Conservation (phyloP, 1,139 yeast genomes). For the Yamadazyma siamensis region DNA sequence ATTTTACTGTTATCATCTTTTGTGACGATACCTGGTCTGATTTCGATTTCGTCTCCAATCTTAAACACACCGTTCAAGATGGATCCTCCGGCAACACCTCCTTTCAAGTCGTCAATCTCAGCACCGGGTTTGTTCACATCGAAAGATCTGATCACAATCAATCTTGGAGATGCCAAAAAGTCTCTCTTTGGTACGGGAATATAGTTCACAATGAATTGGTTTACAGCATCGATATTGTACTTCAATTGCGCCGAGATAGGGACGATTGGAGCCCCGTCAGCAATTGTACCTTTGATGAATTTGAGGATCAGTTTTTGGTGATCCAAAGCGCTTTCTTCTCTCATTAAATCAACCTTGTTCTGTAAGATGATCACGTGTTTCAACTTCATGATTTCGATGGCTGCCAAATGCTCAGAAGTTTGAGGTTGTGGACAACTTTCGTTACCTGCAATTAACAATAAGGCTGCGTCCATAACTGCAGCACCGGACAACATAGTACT, state of each 20-base stretch:
- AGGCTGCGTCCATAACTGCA: slow-evolving; percentile 99
- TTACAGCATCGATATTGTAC: slow-evolving; percentile 97
- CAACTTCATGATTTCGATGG: slow-evolving; percentile 98
- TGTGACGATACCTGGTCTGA: slow-evolving; percentile 97
- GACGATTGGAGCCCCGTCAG: slow-evolving; percentile 98
- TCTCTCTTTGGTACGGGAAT: slow-evolving; percentile 97
- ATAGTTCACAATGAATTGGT: slow-evolving; percentile 90
- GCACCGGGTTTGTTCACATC: slow-evolving; percentile 99
- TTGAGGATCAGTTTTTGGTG: slow-evolving; percentile 90
- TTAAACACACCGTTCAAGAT: slow-evolving; percentile 95
- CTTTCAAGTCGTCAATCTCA: slow-evolving; percentile 93
- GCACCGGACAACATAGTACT: slow-evolving; percentile 99
- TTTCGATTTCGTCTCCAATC: slow-evolving; percentile 97
- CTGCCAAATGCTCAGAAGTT: slow-evolving; percentile 98
- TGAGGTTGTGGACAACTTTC: slow-evolving; percentile 99
- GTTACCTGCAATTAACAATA: slow-evolving; percentile 93
- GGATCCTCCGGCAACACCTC: slow-evolving; percentile 99
- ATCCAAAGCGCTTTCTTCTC: slow-evolving; percentile 93
- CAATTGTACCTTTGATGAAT: slow-evolving; percentile 96
- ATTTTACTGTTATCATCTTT: slow-evolving; percentile 91
- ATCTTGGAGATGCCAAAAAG: slow-evolving; percentile 87
- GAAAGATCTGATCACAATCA: slow-evolving; percentile 96
- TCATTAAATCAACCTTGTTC: slow-evolving; percentile 97
- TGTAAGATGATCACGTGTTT: slow-evolving; percentile 95
- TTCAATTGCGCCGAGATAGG: slow-evolving; percentile 99